Evolutionary conservation across 2,329 filamentous ascomycete species (phyloP).

Genomic region (Elsinoe fawcettii): DNA sequence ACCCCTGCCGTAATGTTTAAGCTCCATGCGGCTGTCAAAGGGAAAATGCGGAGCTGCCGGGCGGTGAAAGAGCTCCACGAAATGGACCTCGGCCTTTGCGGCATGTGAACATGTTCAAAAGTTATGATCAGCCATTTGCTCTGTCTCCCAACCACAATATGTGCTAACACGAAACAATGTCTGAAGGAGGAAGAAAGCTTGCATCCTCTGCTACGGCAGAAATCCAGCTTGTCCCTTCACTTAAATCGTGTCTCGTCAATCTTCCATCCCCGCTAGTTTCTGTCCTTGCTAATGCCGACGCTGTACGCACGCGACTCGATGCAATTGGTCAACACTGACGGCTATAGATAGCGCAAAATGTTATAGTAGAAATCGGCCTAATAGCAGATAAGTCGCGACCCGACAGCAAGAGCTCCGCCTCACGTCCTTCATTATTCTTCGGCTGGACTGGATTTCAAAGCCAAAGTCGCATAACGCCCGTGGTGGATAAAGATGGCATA

Average conservation of each 20-base stretch:
- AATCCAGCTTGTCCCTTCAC: slow-evolving; percentile 66
- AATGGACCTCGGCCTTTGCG: slow-evolving; percentile 8
- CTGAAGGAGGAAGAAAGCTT: slow-evolving; percentile 5
- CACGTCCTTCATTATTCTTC: slow-evolving; percentile 60
- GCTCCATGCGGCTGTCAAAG: background rate
- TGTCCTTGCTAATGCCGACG: slow-evolving; percentile 80
- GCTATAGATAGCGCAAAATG: slow-evolving; percentile 78
- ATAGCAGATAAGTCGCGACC: slow-evolving; percentile 33
- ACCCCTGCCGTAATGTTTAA: background rate
- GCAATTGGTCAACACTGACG: slow-evolving; percentile 20
- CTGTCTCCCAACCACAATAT: background rate
- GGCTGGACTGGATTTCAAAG: slow-evolving; percentile 99
- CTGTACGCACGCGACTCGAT: slow-evolving; percentile 47
- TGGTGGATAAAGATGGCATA: slow-evolving; percentile 67
- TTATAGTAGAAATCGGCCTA: slow-evolving; percentile 77
- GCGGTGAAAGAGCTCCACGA: background rate
- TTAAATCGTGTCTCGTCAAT: slow-evolving; percentile 94
- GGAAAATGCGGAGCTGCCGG: slow-evolving; percentile 3
- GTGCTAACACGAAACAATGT: background rate
- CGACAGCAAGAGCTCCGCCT: background rate
- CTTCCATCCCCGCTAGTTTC: slow-evolving; percentile 77
- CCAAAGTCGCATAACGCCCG: slow-evolving; percentile 67
- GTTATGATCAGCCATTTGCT: background rate
- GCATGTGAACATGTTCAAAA: background rate
- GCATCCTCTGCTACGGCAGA: slow-evolving; percentile 48